Evolutionary conservation across 768 basidiomycete genomes (phyloP).

Genomic region (Mycena floridula): DNA sequence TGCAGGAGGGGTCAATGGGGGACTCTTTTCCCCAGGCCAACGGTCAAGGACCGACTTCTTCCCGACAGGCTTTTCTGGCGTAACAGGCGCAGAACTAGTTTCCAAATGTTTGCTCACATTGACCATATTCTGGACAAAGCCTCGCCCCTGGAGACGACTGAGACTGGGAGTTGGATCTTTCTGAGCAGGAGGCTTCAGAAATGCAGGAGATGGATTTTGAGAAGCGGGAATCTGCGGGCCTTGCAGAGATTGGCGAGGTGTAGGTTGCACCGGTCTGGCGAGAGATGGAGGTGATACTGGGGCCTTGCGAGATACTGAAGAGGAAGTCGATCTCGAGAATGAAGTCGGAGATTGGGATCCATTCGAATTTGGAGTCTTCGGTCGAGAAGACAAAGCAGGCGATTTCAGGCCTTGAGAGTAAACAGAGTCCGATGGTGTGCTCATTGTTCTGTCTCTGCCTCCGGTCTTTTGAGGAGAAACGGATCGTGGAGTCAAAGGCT

Average conservation of each 20-base stretch:
- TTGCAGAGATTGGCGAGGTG: conserved; percentile 36
- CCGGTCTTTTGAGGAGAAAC: conserved; percentile 29
- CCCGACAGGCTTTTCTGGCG: conserved; percentile 25
- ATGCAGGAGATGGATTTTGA: conserved; percentile 45
- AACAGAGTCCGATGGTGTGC: conserved; percentile 30
- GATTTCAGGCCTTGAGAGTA: too few relatives aligned
- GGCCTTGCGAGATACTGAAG: conserved; percentile 27
- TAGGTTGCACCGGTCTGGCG: conserved; percentile 48
- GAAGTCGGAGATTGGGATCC: conserved; percentile 18
- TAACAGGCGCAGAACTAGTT: conserved; percentile 23
- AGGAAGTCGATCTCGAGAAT: conserved; percentile 11
- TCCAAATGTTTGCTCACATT: conserved; percentile 58
- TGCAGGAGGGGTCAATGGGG: conserved; percentile 29
- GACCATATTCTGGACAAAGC: conserved; percentile 81
- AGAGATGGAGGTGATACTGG: conserved; percentile 35
- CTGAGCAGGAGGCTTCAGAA: conserved; percentile 45
- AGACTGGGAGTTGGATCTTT: conserved; percentile 82
- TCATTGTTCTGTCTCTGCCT: conserved; percentile 44
- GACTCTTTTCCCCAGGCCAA: conserved; percentile 42
- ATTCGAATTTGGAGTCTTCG: conserved; percentile 4
- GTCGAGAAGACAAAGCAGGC: too few relatives aligned
- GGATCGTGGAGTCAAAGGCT: conserved; percentile 2
- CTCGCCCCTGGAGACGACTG: conserved; percentile 76
- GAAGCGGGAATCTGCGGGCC: conserved; percentile 38
- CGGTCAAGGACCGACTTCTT: conserved; percentile 61